These are phyloP conservation scores for Pseudocercospora macadamiae DNA, from an alignment of 2,329 filamentous ascomycete species.

Conservation along the genomic window DNA sequence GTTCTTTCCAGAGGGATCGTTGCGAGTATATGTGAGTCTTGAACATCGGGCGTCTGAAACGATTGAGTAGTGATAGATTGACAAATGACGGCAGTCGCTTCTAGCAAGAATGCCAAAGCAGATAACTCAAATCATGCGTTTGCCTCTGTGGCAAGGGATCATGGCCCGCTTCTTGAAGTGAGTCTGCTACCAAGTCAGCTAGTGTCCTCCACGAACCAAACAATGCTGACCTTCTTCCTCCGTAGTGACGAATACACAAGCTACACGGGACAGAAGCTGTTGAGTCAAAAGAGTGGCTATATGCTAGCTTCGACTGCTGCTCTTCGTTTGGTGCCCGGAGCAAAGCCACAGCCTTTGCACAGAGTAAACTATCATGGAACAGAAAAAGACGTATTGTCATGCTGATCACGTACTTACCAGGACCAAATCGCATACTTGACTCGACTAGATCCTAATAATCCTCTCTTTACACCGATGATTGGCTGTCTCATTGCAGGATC, in stretches of 20 bases:
- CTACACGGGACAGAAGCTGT: slow-evolving; percentile 3
- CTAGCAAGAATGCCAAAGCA: slow-evolving; percentile 5
- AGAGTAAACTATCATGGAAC: neutral
- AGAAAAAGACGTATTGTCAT: neutral
- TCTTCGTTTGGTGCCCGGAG: neutral
- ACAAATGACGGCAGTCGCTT: neutral
- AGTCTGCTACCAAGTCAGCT: neutral
- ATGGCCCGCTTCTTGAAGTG: slow-evolving; percentile 4
- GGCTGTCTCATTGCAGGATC: neutral
- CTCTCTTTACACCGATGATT: neutral
- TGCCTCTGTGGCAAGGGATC: slow-evolving; percentile 4
- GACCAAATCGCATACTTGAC: neutral
- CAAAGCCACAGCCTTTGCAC: neutral
- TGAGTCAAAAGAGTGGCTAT: neutral
- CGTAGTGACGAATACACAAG: neutral
- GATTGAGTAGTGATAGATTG: neutral
- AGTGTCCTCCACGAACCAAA: no score
- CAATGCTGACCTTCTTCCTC: neutral
- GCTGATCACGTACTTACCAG: neutral
- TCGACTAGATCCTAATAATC: neutral
- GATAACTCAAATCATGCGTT: neutral
- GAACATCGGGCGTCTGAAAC: neutral
- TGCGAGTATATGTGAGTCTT: neutral
- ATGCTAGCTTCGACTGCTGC: neutral
- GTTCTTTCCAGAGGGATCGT: slow-evolving; percentile 6